Evolutionary conservation across 2,329 filamentous ascomycete species (phyloP).

Genomic region (Xylariaceae sp.): DNA sequence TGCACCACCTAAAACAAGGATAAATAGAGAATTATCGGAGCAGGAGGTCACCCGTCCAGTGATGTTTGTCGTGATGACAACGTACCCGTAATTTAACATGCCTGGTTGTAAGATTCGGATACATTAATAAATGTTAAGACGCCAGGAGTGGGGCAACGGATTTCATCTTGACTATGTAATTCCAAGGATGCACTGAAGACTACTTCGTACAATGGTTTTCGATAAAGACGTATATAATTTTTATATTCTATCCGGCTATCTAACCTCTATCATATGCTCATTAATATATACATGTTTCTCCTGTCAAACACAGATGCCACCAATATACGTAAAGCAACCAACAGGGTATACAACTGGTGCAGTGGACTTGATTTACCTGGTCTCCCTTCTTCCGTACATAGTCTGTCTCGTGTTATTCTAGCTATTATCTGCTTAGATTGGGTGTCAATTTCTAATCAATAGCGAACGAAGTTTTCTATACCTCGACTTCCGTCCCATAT

Average conservation of each 20-base stretch:
- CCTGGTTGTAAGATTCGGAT: not conserved
- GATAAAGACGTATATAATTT: not conserved
- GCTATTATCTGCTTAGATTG: not conserved
- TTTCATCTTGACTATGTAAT: not conserved
- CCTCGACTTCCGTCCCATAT: not conserved
- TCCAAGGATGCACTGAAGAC: not conserved
- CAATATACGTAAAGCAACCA: not conserved
- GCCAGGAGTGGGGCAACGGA: not conserved
- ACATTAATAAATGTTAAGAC: not conserved
- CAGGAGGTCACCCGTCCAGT: slow-evolving; percentile 3
- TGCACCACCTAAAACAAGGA: too few relatives aligned
- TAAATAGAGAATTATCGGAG: not conserved
- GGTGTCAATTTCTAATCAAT: not conserved
- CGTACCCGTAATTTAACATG: not conserved
- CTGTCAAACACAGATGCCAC: not conserved
- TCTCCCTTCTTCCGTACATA: not conserved
- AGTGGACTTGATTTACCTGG: not conserved
- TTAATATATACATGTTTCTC: slow-evolving; percentile 2
- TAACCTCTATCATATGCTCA: slow-evolving; percentile 14
- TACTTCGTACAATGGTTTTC: not conserved
- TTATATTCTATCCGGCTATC: slow-evolving; percentile 21
- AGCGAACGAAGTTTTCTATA: not conserved
- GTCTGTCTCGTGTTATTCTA: not conserved
- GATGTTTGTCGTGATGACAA: not conserved
- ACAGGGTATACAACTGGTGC: not conserved